phyloP scores from a whole-genome alignment of 2,329 filamentous ascomycete genomes.

The Dactylellina drechsleri region DNA sequence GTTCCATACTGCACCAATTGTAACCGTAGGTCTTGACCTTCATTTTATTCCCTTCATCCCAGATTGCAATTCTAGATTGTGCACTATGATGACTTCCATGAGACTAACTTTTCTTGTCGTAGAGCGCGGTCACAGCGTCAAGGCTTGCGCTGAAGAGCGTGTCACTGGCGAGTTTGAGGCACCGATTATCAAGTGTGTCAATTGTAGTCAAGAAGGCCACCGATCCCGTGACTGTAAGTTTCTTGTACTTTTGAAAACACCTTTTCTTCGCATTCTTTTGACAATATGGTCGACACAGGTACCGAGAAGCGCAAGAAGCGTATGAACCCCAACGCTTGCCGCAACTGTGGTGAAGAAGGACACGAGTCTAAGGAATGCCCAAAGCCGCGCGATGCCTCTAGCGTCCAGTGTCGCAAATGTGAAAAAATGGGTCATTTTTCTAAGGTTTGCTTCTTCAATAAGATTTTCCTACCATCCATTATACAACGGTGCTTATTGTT shows the following conservation, averaged over 20 bases:
- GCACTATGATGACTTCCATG: background rate
- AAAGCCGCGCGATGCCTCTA: constrained; percentile 69
- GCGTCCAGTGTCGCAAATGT: constrained; percentile 72
- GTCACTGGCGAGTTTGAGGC: constrained; percentile 24
- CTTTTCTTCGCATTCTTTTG: background rate
- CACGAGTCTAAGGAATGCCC: constrained; percentile 62
- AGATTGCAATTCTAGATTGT: constrained; percentile 4
- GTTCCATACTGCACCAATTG: constrained; percentile 73
- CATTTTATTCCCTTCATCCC: background rate
- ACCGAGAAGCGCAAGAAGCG: constrained; percentile 60
- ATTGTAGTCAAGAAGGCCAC: constrained; percentile 73
- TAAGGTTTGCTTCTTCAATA: constrained; percentile 10
- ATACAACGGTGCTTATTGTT: background rate
- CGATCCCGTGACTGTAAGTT: constrained; percentile 71
- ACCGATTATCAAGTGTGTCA: constrained; percentile 69
- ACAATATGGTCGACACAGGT: constrained; percentile 59
- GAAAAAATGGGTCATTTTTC: constrained; percentile 51
- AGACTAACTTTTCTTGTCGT: constrained; percentile 1
- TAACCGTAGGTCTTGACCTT: constrained; percentile 59
- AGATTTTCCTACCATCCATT: background rate
- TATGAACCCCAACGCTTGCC: constrained; percentile 57
- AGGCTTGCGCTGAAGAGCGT: constrained; percentile 65
- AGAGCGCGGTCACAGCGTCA: constrained; percentile 72
- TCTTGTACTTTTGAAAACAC: background rate
- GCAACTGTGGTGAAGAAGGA: constrained; percentile 58